Evolutionary conservation across 805 yeast genomes (phyloP).

Genomic region (Diddensiella caesifluorescens): DNA sequence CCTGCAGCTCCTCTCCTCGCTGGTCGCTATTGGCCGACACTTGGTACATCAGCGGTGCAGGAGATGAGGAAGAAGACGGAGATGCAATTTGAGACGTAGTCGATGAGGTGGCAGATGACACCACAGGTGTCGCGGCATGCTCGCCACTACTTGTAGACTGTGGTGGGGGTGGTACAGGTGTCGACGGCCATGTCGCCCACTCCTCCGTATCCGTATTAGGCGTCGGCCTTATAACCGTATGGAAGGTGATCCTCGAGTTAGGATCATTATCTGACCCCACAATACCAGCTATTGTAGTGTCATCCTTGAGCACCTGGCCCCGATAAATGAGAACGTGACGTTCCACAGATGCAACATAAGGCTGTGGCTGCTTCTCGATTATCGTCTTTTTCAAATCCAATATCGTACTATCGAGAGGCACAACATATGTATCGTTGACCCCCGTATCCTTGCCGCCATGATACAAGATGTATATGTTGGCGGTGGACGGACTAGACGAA

Average conservation of each 20-base stretch:
- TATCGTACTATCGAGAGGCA: neutral
- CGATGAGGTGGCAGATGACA: no score
- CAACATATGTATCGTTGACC: neutral
- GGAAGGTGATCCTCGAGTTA: conserved; percentile 10
- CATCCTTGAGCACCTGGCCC: conserved; percentile 10
- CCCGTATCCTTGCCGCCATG: neutral
- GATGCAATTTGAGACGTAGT: no score
- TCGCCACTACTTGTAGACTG: no score
- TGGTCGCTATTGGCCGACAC: no score
- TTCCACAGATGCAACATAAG: conserved; percentile 1
- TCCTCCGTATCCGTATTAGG: no score
- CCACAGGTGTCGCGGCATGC: no score
- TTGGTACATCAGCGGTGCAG: no score
- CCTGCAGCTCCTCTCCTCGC: no score
- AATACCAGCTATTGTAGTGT: neutral
- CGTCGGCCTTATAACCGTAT: conserved; percentile 11
- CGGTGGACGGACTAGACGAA: no score
- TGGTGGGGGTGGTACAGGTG: no score
- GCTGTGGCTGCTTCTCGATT: conserved; percentile 2
- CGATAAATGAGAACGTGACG: conserved; percentile 11
- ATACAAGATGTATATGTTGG: neutral
- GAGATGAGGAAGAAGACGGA: no score
- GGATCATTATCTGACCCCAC: conserved; percentile 3
- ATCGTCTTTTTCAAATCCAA: conserved; percentile 3
- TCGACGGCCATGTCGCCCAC: no score